These are phyloP conservation scores for Paecilomyces dactylethromorphus DNA, from an alignment of 2,329 filamentous ascomycete genomes.

Conservation along the genomic window DNA sequence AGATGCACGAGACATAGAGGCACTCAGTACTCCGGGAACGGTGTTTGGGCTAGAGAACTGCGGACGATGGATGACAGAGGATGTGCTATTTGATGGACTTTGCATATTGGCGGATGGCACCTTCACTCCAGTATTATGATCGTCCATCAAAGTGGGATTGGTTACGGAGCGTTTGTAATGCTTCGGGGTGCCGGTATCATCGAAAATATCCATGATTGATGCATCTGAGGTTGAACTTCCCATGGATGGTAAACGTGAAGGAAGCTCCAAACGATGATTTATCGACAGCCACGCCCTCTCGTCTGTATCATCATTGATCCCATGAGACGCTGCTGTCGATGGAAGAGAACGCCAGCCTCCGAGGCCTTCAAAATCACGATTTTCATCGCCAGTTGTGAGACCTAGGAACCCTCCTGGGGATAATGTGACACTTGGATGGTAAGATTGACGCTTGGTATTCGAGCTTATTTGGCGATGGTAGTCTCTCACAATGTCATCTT, in stretches of 20 bases:
- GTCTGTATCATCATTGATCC: conserved; percentile 19
- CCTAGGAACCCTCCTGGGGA: conserved; percentile 15
- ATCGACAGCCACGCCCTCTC: conserved; percentile 33
- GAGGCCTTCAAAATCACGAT: conserved; percentile 39
- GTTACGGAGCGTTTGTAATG: conserved; percentile 29
- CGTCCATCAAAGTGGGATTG: conserved; percentile 17
- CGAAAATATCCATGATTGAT: neutral
- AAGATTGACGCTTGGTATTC: neutral
- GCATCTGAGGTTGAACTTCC: conserved; percentile 3
- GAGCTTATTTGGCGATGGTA: neutral
- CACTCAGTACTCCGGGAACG: neutral
- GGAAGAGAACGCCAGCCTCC: conserved; percentile 31
- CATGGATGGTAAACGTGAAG: conserved; percentile 16
- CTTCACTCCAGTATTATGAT: neutral
- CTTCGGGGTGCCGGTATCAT: conserved; percentile 6
- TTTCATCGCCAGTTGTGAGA: conserved; percentile 24
- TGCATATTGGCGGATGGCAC: neutral
- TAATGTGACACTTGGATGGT: neutral
- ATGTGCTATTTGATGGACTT: neutral
- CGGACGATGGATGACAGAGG: neutral
- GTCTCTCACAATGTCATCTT: conserved; percentile 11
- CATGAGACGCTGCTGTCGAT: conserved; percentile 13
- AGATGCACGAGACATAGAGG: neutral
- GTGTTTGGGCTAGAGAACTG: neutral
- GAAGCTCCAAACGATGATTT: conserved; percentile 31